A percentile compares a stretch with the other conserved stretches of the same genome.
These are phyloP conservation scores for Lyophyllum semitale DNA, from an alignment of 768 basidiomycete genomes.

Conservation along the genomic window DNA sequence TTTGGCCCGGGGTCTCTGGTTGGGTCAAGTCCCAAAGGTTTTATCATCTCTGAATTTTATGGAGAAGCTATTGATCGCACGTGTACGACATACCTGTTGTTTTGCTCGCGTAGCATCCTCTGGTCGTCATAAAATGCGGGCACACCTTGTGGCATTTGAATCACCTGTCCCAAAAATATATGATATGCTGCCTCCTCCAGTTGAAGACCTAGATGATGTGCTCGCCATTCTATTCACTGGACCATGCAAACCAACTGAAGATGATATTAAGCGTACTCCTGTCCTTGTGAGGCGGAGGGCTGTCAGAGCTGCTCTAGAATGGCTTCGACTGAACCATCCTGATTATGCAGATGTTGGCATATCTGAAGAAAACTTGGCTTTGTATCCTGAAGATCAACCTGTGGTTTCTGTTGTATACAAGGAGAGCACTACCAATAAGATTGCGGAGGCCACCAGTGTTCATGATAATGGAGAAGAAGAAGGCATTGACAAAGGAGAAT, in stretches of 20 bases:
- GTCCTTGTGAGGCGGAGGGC: conserved; percentile 29
- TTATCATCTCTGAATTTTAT: conserved; percentile 24
- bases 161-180: conserved; percentile 26
- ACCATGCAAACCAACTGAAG: conserved; percentile 19
- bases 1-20: conserved; percentile 34
- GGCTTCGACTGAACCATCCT: conserved; percentile 34
- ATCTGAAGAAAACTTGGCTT: conserved; percentile 21
- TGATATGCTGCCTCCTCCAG: conserved; percentile 24
- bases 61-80: conserved; percentile 28
- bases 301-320: conserved; percentile 28
- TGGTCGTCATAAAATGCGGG: conserved; percentile 26
- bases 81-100: conserved; percentile 27
- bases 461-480: conserved; percentile 14
- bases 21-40: conserved; percentile 32
- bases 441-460: not conserved
- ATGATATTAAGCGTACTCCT: conserved; percentile 28
- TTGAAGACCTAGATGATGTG: not conserved
- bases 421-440: not conserved
- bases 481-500: conserved; percentile 27
- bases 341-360: conserved; percentile 34
- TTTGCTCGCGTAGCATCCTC: conserved; percentile 24
- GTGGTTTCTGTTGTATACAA: conserved; percentile 27
- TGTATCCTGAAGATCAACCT: conserved; percentile 21
- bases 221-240: conserved; percentile 32
- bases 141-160: conserved; percentile 31